A percentile compares a stretch with the other conserved stretches of the same genome.
Evolutionary conservation across 306 rosid genomes (phyloP).

Genomic region (Cicer judaicum): DNA sequence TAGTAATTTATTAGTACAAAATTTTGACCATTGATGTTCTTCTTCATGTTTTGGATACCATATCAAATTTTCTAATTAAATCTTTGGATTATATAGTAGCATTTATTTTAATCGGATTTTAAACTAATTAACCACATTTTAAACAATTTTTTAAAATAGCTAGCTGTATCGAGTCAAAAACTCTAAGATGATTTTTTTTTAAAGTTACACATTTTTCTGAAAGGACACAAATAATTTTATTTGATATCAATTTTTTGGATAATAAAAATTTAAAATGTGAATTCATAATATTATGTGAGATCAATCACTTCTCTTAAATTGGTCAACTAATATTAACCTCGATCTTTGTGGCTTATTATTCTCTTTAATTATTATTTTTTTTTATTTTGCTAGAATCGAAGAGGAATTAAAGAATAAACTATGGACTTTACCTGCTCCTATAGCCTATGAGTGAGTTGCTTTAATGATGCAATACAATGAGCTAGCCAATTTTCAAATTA

Average conservation of each 20-base stretch:
- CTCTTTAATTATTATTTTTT: not conserved
- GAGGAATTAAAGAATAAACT: not conserved
- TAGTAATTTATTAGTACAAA: not conserved
- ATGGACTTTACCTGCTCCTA: conserved; percentile 47
- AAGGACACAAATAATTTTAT: too few species aligned
- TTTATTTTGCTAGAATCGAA: not conserved
- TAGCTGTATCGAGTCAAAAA: too few species aligned
- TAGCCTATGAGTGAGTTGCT: not conserved
- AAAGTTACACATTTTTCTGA: too few species aligned
- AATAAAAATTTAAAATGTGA: too few species aligned
- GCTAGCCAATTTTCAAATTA: not conserved
- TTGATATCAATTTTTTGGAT: too few species aligned
- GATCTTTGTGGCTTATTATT: not conserved
- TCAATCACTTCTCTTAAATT: too few species aligned
- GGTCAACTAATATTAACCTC: too few species aligned
- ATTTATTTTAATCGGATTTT: not conserved
- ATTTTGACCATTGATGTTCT: not conserved
- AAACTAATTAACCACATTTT: not conserved
- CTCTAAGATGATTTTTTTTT: too few species aligned
- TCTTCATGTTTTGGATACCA: not conserved
- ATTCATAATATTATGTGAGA: too few species aligned
- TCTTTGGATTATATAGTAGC: not conserved
- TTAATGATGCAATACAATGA: conserved; percentile 18
- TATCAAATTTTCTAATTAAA: not conserved
- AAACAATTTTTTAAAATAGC: not conserved